phyloP scores from a whole-genome alignment of 345 rosid genomes.

The Pugionium cornutum region DNA sequence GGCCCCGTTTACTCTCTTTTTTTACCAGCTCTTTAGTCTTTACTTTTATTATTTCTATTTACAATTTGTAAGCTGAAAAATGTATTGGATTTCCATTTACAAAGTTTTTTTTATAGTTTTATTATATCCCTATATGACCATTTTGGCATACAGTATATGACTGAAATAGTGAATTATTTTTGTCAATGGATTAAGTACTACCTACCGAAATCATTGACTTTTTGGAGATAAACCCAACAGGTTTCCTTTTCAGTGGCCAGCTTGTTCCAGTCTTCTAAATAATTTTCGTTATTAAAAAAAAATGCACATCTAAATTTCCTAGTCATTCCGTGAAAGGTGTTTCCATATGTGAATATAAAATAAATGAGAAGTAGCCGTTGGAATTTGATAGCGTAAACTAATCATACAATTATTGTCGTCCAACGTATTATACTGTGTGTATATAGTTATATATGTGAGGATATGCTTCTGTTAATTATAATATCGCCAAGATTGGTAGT shows the following conservation, averaged over 20 bases:
- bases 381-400: conserved; percentile 20
- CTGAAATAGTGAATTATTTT: background rate
- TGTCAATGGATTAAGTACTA: conserved; percentile 12
- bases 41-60: background rate
- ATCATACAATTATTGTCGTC: conserved; percentile 29
- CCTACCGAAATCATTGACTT: conserved; percentile 29
- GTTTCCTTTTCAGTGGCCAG: conserved; percentile 38
- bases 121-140: no score
- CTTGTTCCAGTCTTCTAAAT: conserved; percentile 28
- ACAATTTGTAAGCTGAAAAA: background rate
- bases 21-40: conserved; percentile 2
- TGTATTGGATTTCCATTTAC: background rate
- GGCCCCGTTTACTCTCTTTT: conserved; percentile 25
- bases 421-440: background rate
- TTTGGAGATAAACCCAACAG: conserved; percentile 27
- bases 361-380: conserved; percentile 36
- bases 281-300: background rate
- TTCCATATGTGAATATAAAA: conserved; percentile 4
- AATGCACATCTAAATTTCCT: background rate
- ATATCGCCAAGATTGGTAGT: conserved; percentile 20
- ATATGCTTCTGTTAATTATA: conserved; percentile 15
- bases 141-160: conserved; percentile 18
- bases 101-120: no score
- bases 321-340: conserved; percentile 26
- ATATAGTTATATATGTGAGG: background rate